These are phyloP conservation scores for Saturnispora diversa DNA, from an alignment of 805 yeast species.

Conservation along the genomic window DNA sequence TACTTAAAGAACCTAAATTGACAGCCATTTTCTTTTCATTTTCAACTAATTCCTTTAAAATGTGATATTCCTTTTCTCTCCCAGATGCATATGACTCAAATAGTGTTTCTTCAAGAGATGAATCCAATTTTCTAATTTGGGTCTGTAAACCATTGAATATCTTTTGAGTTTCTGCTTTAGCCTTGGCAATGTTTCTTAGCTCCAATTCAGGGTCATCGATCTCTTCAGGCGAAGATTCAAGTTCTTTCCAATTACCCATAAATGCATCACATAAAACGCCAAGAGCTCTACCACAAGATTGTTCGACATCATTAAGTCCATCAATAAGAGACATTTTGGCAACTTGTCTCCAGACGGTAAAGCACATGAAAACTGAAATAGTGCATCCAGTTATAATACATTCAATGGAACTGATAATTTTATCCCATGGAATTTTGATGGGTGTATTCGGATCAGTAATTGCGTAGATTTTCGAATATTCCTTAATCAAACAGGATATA, in stretches of 20 bases:
- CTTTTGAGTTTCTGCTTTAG: conserved; percentile 12
- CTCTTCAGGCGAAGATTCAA: conserved; percentile 24
- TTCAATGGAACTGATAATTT: conserved; percentile 44
- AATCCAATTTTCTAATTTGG: conserved; percentile 33
- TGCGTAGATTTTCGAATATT: conserved; percentile 49
- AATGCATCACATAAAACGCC: conserved; percentile 33
- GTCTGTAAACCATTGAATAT: conserved; percentile 34
- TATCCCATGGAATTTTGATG: conserved; percentile 46
- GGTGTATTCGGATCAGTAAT: conserved; percentile 20
- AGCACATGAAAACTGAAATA: conserved; percentile 53
- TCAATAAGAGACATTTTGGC: conserved; percentile 10
- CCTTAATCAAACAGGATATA: conserved; percentile 64
- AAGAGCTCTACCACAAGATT: conserved; percentile 42
- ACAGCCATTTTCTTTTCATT: conserved; percentile 45
- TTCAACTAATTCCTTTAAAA: conserved; percentile 40
- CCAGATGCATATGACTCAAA: conserved; percentile 54
- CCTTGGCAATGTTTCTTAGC: conserved; percentile 6
- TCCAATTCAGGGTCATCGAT: not conserved
- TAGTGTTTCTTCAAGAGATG: conserved; percentile 47
- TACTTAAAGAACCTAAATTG: conserved; percentile 58
- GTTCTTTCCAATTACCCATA: conserved; percentile 26
- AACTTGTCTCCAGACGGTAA: conserved; percentile 37
- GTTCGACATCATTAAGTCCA: conserved; percentile 27
- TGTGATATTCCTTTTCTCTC: conserved; percentile 42
- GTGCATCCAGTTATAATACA: conserved; percentile 57